Evolutionary conservation across 768 basidiomycete species (phyloP).

Genomic region (Serendipita sp.): DNA sequence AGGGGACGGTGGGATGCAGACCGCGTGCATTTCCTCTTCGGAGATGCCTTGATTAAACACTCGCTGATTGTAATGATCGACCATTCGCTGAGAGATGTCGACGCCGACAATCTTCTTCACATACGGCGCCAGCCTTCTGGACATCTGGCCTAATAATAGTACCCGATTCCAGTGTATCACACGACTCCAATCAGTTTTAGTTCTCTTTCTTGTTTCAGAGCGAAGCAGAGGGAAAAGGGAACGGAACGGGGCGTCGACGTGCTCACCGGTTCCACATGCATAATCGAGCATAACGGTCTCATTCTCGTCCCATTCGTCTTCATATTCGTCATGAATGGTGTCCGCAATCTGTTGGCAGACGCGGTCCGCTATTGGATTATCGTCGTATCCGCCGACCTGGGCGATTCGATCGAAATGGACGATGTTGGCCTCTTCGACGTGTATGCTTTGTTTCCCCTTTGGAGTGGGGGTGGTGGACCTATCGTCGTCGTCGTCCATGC

Average conservation of each 20-base stretch:
- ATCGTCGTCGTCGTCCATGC: too few relatives aligned
- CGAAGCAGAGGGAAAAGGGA: background rate
- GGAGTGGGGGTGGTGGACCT: too few relatives aligned
- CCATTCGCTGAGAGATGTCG: slow-evolving; percentile 58
- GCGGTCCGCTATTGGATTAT: slow-evolving; percentile 14
- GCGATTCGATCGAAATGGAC: slow-evolving; percentile 28
- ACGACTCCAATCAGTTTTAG: too few relatives aligned
- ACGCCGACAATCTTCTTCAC: slow-evolving; percentile 53
- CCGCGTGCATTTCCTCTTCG: slow-evolving; percentile 22
- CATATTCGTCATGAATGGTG: slow-evolving; percentile 21
- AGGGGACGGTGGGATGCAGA: background rate
- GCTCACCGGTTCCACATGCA: slow-evolving; percentile 55
- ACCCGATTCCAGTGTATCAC: too few relatives aligned
- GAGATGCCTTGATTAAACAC: slow-evolving; percentile 46
- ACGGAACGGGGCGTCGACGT: background rate
- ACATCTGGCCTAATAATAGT: slow-evolving; percentile 53
- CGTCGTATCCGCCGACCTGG: slow-evolving; percentile 14
- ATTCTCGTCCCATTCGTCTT: slow-evolving; percentile 35
- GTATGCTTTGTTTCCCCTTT: too few relatives aligned
- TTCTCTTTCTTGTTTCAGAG: slow-evolving; percentile 21
- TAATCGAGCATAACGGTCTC: slow-evolving; percentile 51
- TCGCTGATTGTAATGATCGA: slow-evolving; percentile 47
- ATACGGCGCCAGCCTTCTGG: slow-evolving; percentile 43
- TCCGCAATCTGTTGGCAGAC: slow-evolving; percentile 14
- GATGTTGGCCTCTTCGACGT: slow-evolving; percentile 22